Evolutionary conservation across 306 rosid species (phyloP).

Genomic region (Quercus alba): DNA sequence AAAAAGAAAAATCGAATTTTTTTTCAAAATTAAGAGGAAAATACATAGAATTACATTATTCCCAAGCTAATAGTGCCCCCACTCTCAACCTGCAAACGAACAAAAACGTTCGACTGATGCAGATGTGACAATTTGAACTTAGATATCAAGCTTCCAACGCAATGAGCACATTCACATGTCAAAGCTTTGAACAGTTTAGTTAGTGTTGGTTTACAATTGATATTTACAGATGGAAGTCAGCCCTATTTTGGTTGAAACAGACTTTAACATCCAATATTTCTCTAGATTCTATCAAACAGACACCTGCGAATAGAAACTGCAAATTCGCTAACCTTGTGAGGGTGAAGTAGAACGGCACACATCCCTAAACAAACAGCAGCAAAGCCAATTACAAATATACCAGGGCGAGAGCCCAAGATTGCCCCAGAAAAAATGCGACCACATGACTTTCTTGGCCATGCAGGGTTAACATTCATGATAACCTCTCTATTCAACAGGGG

Average conservation of each 20-base stretch:
- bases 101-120: background rate
- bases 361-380: constrained; percentile 70
- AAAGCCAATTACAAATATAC: constrained; percentile 46
- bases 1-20: background rate
- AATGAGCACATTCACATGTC: background rate
- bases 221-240: constrained; percentile 30
- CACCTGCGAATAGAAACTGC: constrained; percentile 83
- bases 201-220: constrained; percentile 35
- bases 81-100: background rate
- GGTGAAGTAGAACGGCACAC: constrained; percentile 76
- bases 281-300: constrained; percentile 41
- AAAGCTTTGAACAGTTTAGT: background rate
- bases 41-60: background rate
- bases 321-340: constrained; percentile 63
- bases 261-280: constrained; percentile 3
- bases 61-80: background rate
- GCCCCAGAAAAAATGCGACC: constrained; percentile 27
- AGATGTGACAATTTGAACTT: constrained; percentile 1
- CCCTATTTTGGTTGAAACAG: background rate
- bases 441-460: constrained; percentile 31
- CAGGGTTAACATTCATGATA: constrained; percentile 36
- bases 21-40: background rate
- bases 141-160: constrained; percentile 11
- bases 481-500: constrained; percentile 53
- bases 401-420: constrained; percentile 37